Percentiles rank a stretch among this genome's conserved stretches.
These are phyloP conservation scores for Cryptococcus amylolentus DNA, from an alignment of 1,284 basidiomycete species.

Conservation along the genomic window DNA sequence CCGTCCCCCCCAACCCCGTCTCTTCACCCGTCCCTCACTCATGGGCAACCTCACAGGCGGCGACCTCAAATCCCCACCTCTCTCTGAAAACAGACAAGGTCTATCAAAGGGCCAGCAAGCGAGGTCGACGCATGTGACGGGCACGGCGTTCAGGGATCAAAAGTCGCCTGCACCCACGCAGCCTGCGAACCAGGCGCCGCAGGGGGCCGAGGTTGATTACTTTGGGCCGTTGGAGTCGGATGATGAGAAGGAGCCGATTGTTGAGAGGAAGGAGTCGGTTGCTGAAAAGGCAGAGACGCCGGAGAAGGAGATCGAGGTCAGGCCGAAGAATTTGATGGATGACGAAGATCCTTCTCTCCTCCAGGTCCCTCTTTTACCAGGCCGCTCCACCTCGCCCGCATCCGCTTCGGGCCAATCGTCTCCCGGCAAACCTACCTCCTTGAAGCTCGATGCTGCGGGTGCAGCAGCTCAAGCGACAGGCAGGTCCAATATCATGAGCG, in stretches of 20 bases:
- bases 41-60: conserved; percentile 44
- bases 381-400: conserved; percentile 9
- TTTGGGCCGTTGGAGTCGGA: conserved; percentile 8
- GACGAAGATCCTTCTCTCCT: conserved; percentile 12
- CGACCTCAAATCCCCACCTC: conserved; percentile 9
- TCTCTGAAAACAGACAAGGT: neutral
- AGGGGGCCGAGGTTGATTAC: conserved; percentile 12
- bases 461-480: conserved; percentile 7
- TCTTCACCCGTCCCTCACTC: conserved; percentile 17
- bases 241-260: neutral
- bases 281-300: neutral
- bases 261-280: neutral
- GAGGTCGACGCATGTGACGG: conserved; percentile 49
- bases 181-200: neutral
- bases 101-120: conserved; percentile 19
- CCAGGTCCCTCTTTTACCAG: conserved; percentile 14
- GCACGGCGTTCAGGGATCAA: conserved; percentile 41
- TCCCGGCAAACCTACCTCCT: neutral
- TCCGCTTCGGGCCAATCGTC: conserved; percentile 1
- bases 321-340: conserved; percentile 22
- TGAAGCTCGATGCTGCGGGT: conserved; percentile 5
- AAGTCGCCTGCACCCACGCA: conserved; percentile 10
- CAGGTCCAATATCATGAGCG: conserved; percentile 33
- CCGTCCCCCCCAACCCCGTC: neutral
- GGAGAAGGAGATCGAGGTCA: neutral